Base-by-base conservation (phyloP, 2,329 filamentous ascomycete genomes). In the Penicillium sp. region DNA sequence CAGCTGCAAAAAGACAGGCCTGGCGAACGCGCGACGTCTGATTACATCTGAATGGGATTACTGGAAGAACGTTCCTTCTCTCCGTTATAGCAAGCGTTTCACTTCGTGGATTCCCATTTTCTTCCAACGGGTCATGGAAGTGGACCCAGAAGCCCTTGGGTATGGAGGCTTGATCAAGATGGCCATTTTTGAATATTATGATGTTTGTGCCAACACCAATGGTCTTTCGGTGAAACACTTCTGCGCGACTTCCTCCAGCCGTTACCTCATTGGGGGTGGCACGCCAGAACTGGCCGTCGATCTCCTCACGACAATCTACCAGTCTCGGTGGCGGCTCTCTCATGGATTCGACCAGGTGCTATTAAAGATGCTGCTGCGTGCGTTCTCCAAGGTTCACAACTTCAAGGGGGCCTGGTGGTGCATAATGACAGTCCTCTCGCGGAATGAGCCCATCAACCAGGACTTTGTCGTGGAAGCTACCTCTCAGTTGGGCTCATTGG, bases 361-460 rank as follows among this genome's bases (percentile, higher is more conserved):
- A 43, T 59, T 72, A 56, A 69, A 70, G 50, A 63, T 71, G 53
- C 60, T 71, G 39, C 37, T 68, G 15, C 67, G 69, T 19, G 66
- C 63, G 7, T 70, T 65, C 38, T 59, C 64, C 1, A 48, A 49
- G 2, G 46, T 53, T 5, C 57, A 60, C 4, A 63, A 69, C 29
- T 46, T 66, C 7, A 58, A 61, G n/a, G 70, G 69, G 2, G 53
- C 71, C 3, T 67, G 69, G 43, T 72, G 70, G 70, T 70, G 68
- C 43, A 61, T 72, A 35, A 45, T 70, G 45, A 67, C 67, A 2
- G 65, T 60, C n/a, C 56, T 72, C 22, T 58, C 64, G 26, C 65
- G 69, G 26, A 52, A 55, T 3, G 67, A 64, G 29, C 61, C 64
- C 12, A 48, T 65, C 22, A 61, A 51, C 34, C 60, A 48, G 22